A percentile compares a stretch with the other conserved stretches of the same genome.
Conservation (phyloP, 139 green algal species). For the Edaphochlamys debaryana region DNA sequence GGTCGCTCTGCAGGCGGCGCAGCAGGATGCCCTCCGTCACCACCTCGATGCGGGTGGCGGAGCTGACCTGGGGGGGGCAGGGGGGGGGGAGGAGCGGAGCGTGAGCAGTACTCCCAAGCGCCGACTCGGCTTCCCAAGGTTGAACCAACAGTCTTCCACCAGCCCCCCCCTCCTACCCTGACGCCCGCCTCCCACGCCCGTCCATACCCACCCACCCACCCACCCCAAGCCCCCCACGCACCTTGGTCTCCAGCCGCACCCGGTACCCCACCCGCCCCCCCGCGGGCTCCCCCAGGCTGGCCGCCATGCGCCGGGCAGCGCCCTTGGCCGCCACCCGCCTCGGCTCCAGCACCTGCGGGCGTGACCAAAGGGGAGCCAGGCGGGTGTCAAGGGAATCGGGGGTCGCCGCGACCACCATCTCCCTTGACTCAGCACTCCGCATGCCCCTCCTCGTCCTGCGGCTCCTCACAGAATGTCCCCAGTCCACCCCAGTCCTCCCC, state of each 20-base stretch:
- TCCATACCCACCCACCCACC: neutral
- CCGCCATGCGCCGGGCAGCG: constrained; percentile 72
- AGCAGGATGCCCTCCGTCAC: constrained; percentile 76
- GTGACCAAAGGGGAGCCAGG: too few relatives aligned
- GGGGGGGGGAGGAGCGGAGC: too few relatives aligned
- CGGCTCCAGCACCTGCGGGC: constrained; percentile 70
- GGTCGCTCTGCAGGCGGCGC: constrained; percentile 66
- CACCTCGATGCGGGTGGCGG: constrained; percentile 63
- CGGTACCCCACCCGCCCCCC: constrained; percentile 60
- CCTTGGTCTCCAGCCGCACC: constrained; percentile 60
- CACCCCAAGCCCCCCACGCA: neutral
- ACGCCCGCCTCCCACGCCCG: neutral
- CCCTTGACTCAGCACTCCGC: too few relatives aligned
- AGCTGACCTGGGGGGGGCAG: constrained; percentile 36
- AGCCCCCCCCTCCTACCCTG: neutral
- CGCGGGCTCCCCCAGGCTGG: constrained; percentile 63
- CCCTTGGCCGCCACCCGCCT: constrained; percentile 73
- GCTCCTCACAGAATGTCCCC: too few relatives aligned
- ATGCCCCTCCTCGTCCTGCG: too few relatives aligned
- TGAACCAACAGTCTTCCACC: too few relatives aligned
- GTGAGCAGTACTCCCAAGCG: too few relatives aligned
- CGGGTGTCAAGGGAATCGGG: too few relatives aligned
- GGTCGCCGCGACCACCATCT: too few relatives aligned
- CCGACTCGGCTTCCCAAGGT: too few relatives aligned
- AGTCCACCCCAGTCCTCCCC: too few relatives aligned